Conservation (phyloP, 2,329 filamentous ascomycete species). For the Neocucurbitaria cava region DNA sequence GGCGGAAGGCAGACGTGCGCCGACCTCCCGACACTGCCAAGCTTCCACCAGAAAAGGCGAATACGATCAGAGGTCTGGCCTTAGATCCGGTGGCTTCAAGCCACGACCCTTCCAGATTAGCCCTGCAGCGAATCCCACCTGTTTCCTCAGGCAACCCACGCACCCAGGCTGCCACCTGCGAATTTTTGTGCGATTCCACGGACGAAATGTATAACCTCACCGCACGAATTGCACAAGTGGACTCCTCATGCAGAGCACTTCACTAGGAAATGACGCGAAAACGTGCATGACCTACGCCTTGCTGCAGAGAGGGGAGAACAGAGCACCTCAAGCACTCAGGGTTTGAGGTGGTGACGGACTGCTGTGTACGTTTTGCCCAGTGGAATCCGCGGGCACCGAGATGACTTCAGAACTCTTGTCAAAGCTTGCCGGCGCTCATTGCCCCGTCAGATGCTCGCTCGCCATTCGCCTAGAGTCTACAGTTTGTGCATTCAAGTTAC, state of each 20-base stretch:
- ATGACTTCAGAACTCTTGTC: neutral
- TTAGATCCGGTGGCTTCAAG: neutral
- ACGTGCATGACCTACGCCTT: too few relatives aligned
- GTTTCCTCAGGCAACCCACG: slow-evolving; percentile 13
- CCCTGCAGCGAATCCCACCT: slow-evolving; percentile 5
- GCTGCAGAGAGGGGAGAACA: neutral
- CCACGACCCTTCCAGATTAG: neutral
- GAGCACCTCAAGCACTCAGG: neutral
- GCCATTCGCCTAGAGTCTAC: too few relatives aligned
- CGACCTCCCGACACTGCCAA: neutral
- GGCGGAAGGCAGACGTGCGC: neutral
- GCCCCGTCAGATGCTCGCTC: neutral
- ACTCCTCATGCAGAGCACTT: neutral
- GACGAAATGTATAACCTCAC: neutral
- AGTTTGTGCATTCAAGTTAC: neutral
- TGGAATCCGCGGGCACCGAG: neutral
- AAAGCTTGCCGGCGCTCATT: slow-evolving; percentile 5
- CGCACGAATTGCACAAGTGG: neutral
- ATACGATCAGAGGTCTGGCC: neutral
- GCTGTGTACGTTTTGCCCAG: neutral
- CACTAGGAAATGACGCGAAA: neutral
- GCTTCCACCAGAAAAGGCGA: neutral
- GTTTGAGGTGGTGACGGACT: too few relatives aligned
- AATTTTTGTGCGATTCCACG: neutral
- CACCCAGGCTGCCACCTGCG: slow-evolving; percentile 1